Evolutionary conservation across 1,284 basidiomycete species (phyloP).

Genomic region (Boletus austroedulis): DNA sequence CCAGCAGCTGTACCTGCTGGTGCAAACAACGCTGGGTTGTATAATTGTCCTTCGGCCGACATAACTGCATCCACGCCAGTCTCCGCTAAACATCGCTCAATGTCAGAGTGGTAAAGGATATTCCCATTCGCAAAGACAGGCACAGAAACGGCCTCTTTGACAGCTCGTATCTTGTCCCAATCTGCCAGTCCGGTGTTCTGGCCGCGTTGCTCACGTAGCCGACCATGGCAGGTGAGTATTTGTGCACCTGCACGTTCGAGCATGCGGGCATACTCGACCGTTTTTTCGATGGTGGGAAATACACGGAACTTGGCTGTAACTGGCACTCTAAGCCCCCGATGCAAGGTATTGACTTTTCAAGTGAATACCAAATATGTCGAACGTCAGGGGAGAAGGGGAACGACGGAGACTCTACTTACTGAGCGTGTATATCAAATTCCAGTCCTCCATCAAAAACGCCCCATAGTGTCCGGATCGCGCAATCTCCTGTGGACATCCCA

Average conservation of each 20-base stretch:
- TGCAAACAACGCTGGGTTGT: slow-evolving; percentile 85
- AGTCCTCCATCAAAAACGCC: slow-evolving; percentile 91
- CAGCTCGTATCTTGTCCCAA: slow-evolving; percentile 80
- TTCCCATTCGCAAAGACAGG: slow-evolving; percentile 99
- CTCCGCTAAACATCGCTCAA: slow-evolving; percentile 69
- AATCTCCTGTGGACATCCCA: slow-evolving; percentile 97
- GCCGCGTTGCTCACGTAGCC: slow-evolving; percentile 89
- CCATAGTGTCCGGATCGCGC: slow-evolving; percentile 88
- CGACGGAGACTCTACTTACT: slow-evolving; percentile 52
- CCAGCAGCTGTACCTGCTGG: background rate
- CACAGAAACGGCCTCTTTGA: slow-evolving; percentile 84
- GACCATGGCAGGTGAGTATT: slow-evolving; percentile 91
- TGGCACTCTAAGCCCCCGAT: slow-evolving; percentile 80
- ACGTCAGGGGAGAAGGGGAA: background rate
- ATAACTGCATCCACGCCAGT: slow-evolving; percentile 93
- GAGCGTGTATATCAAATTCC: slow-evolving; percentile 79
- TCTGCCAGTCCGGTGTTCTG: slow-evolving; percentile 80
- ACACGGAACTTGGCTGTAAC: slow-evolving; percentile 97
- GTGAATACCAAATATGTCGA: background rate
- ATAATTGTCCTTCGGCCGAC: slow-evolving; percentile 94
- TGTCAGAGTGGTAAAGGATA: slow-evolving; percentile 81
- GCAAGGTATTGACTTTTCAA: slow-evolving; percentile 73
- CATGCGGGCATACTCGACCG: slow-evolving; percentile 92
- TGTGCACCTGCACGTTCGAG: slow-evolving; percentile 94
- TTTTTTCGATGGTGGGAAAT: slow-evolving; percentile 83